A percentile compares a stretch with the other conserved stretches of the same genome.
phyloP scores from a whole-genome alignment of 345 rosid species.

The Kernera saxatilis region DNA sequence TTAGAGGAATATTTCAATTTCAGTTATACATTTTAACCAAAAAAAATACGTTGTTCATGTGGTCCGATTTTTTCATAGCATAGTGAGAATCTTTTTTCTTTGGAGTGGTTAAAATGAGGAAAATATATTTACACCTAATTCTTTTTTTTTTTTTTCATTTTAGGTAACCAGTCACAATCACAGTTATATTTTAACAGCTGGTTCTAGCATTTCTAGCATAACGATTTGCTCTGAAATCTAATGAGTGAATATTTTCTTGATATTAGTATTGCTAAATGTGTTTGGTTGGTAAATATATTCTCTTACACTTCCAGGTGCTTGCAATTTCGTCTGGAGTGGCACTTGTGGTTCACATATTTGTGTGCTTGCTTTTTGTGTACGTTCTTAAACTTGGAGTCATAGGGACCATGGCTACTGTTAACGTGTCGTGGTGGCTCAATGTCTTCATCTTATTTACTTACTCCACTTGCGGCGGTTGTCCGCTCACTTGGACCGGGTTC shows the following conservation, averaged over 20 bases:
- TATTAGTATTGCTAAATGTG: not conserved
- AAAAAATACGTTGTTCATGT: not conserved
- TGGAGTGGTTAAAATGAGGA: not conserved
- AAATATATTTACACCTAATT: not conserved
- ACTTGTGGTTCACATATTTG: slow-evolving; percentile 46
- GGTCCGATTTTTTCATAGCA: not conserved
- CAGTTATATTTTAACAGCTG: not conserved
- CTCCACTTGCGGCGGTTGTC: slow-evolving; percentile 15
- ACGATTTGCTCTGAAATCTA: not conserved
- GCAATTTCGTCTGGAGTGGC: slow-evolving; percentile 49
- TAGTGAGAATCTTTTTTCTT: not conserved
- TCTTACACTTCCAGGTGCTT: slow-evolving; percentile 25
- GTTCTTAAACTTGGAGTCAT: slow-evolving; percentile 45
- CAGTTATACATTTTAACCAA: too few relatives aligned
- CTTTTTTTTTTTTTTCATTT: not conserved
- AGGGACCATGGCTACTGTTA: slow-evolving; percentile 50
- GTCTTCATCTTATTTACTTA: slow-evolving; percentile 41
- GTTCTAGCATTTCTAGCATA: not conserved
- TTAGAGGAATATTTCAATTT: too few relatives aligned
- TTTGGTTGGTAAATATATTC: not conserved
- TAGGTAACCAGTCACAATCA: not conserved
- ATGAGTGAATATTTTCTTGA: not conserved
- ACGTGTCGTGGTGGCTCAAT: slow-evolving; percentile 69
- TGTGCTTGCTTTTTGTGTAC: slow-evolving; percentile 63
- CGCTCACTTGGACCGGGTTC: slow-evolving; percentile 69